Evolutionary conservation across 176 grass and related monocot species (phyloP), one percentile per base, ranked within the genome.

Genomic region (Aegilops longissima): DNA sequence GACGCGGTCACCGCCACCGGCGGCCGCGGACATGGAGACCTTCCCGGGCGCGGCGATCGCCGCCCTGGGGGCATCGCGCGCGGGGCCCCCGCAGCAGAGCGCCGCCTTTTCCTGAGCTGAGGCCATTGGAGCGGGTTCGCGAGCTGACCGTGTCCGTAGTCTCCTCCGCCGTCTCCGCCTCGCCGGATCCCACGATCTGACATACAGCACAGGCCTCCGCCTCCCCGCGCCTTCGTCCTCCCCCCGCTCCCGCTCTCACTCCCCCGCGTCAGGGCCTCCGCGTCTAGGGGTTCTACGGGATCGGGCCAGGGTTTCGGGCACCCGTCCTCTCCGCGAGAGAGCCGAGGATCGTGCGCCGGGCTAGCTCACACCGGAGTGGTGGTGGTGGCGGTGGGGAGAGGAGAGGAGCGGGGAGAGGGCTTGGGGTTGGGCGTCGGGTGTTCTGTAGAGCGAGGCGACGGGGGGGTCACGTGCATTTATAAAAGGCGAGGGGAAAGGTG

Each of bases 61-160:
- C 38, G 34, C 14, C 69, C 20, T 3, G 80, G 75, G 34, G 68
- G 76, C 82, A 68, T 71, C 84, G 21, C 89, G 80, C 9, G 70
- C 35, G 13, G 78, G 36, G 76, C 78, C 34, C 71, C 90, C 56
- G 56, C 90, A 94, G 93, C 81, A 89, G 49, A 80, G 61, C 96
- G 93, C 21, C 96, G 92, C 88, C 87, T 98, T 98, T 98, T 98
- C 96, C 96, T 96, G 74, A 98, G 90, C 88, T 98, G 96, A 18
- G 96, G 96, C 96, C 96, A 98, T 98, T 98, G 96, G 59, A 92
- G 86, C 8, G 96, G 96, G 68, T 98, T 96, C 79, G 92, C 88
- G 82, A 98, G 92, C 92, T 95, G 90, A 88, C 86, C 84, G 90
- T 90, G 89, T 95, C 93, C 93, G 93, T 95, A 92, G 39, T 92